Evolutionary conservation across 202 grass and related monocot genomes (phyloP).

Genomic region (Musa balbisiana): DNA sequence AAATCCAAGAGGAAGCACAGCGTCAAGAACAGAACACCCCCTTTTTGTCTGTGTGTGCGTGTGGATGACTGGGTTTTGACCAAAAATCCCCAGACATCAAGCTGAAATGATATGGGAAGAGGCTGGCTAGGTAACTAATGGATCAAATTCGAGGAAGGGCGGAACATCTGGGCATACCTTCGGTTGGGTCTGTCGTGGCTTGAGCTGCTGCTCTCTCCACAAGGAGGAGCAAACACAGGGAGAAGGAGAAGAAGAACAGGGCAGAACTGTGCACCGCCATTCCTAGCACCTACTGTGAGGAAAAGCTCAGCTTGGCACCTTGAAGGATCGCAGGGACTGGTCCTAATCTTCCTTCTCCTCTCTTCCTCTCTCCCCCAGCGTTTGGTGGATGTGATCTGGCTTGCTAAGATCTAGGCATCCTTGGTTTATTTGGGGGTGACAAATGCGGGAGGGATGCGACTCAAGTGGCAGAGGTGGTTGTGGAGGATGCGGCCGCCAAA

Average conservation of each 20-base stretch:
- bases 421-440: no score
- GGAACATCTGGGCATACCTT: slow-evolving; percentile 19
- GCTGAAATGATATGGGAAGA: background rate
- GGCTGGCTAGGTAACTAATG: slow-evolving; percentile 11
- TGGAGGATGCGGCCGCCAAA: no score
- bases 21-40: no score
- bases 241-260: background rate
- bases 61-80: no score
- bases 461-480: no score
- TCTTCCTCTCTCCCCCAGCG: background rate
- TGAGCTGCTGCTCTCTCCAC: slow-evolving; percentile 18
- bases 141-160: background rate
- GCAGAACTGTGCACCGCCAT: background rate
- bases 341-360: background rate
- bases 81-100: background rate
- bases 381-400: background rate
- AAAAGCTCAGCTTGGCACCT: background rate
- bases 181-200: slow-evolving; percentile 21
- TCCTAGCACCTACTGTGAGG: background rate
- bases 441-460: no score
- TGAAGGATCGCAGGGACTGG: background rate
- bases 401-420: background rate
- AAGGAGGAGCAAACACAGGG: slow-evolving; percentile 13
- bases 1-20: no score
- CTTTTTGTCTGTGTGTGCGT: no score